These are phyloP conservation scores for Naumovozyma dairenensis DNA, from an alignment of 805 yeast species.

Conservation along the genomic window DNA sequence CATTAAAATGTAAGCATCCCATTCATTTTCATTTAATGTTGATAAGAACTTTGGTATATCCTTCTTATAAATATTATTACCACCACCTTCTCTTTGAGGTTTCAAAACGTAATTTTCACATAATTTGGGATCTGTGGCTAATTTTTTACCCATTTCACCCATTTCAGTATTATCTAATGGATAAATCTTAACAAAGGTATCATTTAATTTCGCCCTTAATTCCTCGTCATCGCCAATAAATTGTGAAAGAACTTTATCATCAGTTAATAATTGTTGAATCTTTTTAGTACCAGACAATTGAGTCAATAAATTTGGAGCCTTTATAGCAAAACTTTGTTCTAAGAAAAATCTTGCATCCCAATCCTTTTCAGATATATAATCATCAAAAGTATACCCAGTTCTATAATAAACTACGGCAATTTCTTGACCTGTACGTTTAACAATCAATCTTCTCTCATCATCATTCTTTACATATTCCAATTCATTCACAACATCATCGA, in stretches of 20 bases:
- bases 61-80: conserved; percentile 82
- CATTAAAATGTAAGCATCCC: conserved; percentile 92
- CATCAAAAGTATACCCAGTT: conserved; percentile 79
- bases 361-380: conserved; percentile 52
- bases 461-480: conserved; percentile 2
- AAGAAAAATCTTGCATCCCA: conserved; percentile 72
- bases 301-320: conserved; percentile 82
- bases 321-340: conserved; percentile 72
- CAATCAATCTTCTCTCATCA: conserved; percentile 36
- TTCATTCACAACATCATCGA: conserved; percentile 44
- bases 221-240: conserved; percentile 32
- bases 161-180: conserved; percentile 67
- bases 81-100: conserved; percentile 99
- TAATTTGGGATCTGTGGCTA: conserved; percentile 63
- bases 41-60: conserved; percentile 71
- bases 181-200: conserved; percentile 76
- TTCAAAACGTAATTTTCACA: conserved; percentile 74
- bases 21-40: conserved; percentile 50
- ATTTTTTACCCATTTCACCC: conserved; percentile 51
- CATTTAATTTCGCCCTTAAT: conserved; percentile 24
- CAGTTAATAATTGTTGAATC: conserved; percentile 80
- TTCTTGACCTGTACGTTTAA: conserved; percentile 51
- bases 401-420: conserved; percentile 85
- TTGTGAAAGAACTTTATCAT: conserved; percentile 36
- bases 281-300: conserved; percentile 92